phyloP scores from a whole-genome alignment of 805 yeast genomes.

The Maudiozyma bulderi region DNA sequence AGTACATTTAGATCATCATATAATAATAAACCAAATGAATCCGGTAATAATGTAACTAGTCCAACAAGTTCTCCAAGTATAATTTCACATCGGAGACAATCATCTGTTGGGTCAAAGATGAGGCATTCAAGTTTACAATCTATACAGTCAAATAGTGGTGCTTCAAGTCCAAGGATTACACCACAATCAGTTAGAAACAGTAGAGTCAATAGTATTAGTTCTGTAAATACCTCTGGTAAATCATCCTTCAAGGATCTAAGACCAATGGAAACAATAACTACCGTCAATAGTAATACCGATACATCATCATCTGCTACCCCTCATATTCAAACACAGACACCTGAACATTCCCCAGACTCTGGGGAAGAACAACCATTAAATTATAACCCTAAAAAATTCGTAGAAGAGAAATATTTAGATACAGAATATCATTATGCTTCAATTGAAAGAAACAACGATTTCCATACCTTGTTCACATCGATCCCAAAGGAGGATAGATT shows the following conservation, averaged over 20 bases:
- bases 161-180: neutral
- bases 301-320: neutral
- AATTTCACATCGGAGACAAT: constrained; percentile 24
- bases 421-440: constrained; percentile 59
- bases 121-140: neutral
- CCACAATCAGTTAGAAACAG: neutral
- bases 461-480: constrained; percentile 64
- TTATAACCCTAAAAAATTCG: constrained; percentile 36
- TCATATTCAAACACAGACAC: neutral
- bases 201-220: constrained; percentile 7
- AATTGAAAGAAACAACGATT: constrained; percentile 56
- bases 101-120: constrained; percentile 8
- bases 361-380: neutral
- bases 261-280: constrained; percentile 14
- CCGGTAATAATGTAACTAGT: no score
- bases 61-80: constrained; percentile 16
- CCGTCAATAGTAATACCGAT: neutral
- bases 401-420: constrained; percentile 47
- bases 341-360: no score
- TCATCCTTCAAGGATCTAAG: constrained; percentile 1
- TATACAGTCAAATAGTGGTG: neutral
- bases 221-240: constrained; percentile 1
- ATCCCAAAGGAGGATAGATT: constrained; percentile 62
- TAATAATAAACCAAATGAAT: neutral
- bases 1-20: constrained; percentile 4